Evolutionary conservation across 2,329 filamentous ascomycete genomes (phyloP).

Genomic region (Botrytis byssoidea): DNA sequence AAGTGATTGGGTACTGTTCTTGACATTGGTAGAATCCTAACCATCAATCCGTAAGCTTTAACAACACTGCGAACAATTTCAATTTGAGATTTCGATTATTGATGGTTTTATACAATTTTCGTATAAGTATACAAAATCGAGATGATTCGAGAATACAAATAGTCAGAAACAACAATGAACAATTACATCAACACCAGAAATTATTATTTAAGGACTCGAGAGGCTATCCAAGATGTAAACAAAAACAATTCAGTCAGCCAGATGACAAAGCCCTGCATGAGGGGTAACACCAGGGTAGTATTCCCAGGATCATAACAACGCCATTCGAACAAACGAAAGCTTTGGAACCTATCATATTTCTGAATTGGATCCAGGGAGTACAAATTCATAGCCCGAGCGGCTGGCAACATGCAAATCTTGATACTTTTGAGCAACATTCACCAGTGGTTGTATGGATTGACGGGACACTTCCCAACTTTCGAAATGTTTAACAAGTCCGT

Average conservation of each 20-base stretch:
- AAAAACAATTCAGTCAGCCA: constrained; percentile 8
- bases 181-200: neutral
- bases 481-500: too few species aligned
- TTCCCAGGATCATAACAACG: neutral
- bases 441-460: too few species aligned
- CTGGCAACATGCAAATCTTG: neutral
- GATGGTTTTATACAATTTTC: neutral
- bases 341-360: neutral
- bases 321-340: neutral
- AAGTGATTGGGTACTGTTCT: neutral
- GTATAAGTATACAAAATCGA: neutral
- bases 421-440: neutral
- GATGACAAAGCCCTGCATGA: constrained; percentile 12
- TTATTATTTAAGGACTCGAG: neutral
- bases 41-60: neutral
- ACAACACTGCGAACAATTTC: neutral
- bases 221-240: constrained; percentile 10
- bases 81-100: neutral
- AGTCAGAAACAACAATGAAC: neutral
- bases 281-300: neutral
- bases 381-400: neutral
- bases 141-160: neutral
- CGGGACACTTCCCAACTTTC: too few species aligned
- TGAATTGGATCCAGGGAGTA: neutral
- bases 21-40: neutral